phyloP scores from a whole-genome alignment of 2,329 filamentous ascomycete genomes.

The Graphium sp. region DNA sequence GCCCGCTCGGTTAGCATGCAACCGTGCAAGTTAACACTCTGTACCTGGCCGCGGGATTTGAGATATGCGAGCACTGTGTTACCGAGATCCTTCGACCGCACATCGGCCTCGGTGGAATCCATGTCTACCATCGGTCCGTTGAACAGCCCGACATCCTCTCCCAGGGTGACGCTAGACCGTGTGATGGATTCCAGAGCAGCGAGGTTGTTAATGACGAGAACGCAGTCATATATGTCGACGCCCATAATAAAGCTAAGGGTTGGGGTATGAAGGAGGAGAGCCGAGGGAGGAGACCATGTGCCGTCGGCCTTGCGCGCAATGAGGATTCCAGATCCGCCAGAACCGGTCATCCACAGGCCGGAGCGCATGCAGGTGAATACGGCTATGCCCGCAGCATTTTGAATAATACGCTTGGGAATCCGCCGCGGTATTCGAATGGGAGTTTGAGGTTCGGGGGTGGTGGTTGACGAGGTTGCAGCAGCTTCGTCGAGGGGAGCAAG shows the following conservation, averaged over 20 bases:
- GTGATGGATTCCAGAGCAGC: constrained; percentile 75
- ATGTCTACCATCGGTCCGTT: constrained; percentile 53
- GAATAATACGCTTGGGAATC: constrained; percentile 73
- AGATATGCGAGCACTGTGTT: constrained; percentile 41
- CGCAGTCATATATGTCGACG: constrained; percentile 90
- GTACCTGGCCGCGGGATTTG: constrained; percentile 38
- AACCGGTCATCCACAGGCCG: constrained; percentile 80
- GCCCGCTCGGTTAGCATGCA: constrained; percentile 37
- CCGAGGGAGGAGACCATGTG: constrained; percentile 80
- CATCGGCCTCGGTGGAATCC: constrained; percentile 32
- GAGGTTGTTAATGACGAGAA: constrained; percentile 80
- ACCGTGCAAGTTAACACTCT: constrained; percentile 35
- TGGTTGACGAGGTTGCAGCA: constrained; percentile 11
- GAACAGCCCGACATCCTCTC: constrained; percentile 61
- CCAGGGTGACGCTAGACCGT: constrained; percentile 60
- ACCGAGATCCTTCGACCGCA: constrained; percentile 32
- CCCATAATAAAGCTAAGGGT: constrained; percentile 81
- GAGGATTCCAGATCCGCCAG: constrained; percentile 76
- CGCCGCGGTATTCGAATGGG: constrained; percentile 49
- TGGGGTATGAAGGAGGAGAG: constrained; percentile 78
- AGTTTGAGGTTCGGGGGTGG: constrained; percentile 22
- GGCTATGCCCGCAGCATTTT: constrained; percentile 76
- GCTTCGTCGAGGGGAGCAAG: constrained; percentile 25
- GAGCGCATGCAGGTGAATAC: constrained; percentile 95
- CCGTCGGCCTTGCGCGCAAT: constrained; percentile 74